These are phyloP conservation scores for Geum urbanum DNA, from an alignment of 306 rosid species.

Conservation along the genomic window DNA sequence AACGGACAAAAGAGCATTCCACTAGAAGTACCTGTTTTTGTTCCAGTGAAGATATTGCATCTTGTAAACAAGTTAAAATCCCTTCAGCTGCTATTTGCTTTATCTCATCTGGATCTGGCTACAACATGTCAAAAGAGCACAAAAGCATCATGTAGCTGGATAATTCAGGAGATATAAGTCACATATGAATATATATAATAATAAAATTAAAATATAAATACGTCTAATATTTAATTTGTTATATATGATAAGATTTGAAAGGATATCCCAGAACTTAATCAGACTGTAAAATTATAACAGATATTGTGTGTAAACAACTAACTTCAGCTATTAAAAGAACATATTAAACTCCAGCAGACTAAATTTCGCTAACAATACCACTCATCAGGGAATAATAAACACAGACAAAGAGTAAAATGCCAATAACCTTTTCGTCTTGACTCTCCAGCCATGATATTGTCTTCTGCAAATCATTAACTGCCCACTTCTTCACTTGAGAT, in stretches of 20 bases:
- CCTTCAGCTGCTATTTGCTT: constrained; percentile 84
- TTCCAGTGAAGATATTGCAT: constrained; percentile 64
- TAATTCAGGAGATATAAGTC: constrained; percentile 11
- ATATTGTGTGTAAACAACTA: background rate
- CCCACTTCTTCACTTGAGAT: constrained; percentile 75
- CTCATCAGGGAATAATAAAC: background rate
- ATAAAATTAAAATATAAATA: too few relatives aligned
- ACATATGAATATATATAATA: constrained; percentile 1
- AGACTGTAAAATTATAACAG: background rate
- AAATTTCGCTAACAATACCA: constrained; percentile 3
- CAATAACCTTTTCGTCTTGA: constrained; percentile 86
- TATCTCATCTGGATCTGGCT: constrained; percentile 82
- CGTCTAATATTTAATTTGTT: too few relatives aligned
- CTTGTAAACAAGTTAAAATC: constrained; percentile 85
- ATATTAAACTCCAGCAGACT: constrained; percentile 13
- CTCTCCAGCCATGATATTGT: constrained; percentile 84
- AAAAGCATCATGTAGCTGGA: constrained; percentile 13
- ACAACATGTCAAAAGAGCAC: constrained; percentile 30
- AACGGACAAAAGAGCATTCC: constrained; percentile 14
- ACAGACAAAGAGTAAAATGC: background rate
- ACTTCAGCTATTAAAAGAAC: constrained; percentile 12
- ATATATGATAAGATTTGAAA: too few relatives aligned
- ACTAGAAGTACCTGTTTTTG: constrained; percentile 61
- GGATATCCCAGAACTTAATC: too few relatives aligned
- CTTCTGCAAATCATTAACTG: constrained; percentile 55